phyloP scores from a whole-genome alignment of 73 alveolate genomes.

The Tetrahymena elliotti region DNA sequence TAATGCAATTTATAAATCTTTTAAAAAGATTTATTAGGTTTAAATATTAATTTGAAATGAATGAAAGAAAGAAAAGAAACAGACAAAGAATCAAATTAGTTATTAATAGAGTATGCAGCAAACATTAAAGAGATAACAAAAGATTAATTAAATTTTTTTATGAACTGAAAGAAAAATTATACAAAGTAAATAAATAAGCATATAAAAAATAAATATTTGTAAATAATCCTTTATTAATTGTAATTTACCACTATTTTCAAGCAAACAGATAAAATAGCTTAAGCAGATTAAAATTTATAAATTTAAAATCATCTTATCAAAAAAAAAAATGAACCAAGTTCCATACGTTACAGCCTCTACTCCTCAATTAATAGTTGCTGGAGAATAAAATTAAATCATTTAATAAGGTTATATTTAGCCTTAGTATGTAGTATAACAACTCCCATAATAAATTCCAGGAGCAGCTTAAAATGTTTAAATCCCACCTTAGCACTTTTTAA shows the following conservation, averaged over 20 bases:
- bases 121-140: background rate
- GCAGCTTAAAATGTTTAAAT: background rate
- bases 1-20: background rate
- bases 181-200: too few relatives aligned
- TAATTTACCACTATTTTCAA: too few relatives aligned
- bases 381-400: background rate
- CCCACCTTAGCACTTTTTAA: background rate
- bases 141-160: too few relatives aligned
- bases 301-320: background rate
- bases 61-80: background rate
- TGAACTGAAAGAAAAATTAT: background rate
- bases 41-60: background rate
- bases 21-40: background rate
- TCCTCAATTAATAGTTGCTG: background rate
- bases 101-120: too few relatives aligned
- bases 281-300: background rate
- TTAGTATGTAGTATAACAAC: background rate
- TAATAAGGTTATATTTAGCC: background rate
- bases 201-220: background rate
- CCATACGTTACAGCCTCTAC: background rate
- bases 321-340: background rate
- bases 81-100: background rate
- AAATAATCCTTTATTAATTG: background rate
- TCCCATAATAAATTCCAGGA: background rate
- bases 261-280: background rate